Evolutionary conservation across 441 rosid species (phyloP).

Genomic region (Corymbia citriodora): DNA sequence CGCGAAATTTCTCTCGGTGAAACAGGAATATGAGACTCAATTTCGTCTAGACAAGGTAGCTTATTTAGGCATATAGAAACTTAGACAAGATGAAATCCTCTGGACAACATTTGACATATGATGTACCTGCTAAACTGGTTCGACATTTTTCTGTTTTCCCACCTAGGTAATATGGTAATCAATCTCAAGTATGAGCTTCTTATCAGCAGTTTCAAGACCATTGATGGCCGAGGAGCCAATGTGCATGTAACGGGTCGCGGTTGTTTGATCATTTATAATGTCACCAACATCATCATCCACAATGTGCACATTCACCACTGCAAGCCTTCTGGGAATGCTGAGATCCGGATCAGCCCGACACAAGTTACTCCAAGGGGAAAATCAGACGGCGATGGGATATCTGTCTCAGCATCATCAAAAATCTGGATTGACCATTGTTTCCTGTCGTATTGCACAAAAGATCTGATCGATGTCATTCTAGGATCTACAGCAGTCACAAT

Average conservation of each 20-base stretch:
- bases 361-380: background rate
- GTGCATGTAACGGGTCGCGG: constrained; percentile 4
- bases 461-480: constrained; percentile 9
- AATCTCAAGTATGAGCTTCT: constrained; percentile 5
- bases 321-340: constrained; percentile 10
- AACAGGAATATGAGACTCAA: background rate
- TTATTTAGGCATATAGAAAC: background rate
- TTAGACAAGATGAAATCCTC: background rate
- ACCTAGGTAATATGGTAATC: constrained; percentile 7
- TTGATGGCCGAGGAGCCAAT: constrained; percentile 11
- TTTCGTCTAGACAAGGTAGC: background rate
- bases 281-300: constrained; percentile 12
- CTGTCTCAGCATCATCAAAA: background rate
- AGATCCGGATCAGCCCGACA: constrained; percentile 9
- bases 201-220: constrained; percentile 10
- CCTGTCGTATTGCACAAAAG: constrained; percentile 10
- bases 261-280: background rate
- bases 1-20: background rate
- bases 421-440: constrained; percentile 15
- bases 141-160: background rate
- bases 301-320: constrained; percentile 12
- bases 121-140: background rate
- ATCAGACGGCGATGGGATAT: constrained; percentile 12
- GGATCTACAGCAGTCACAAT: constrained; percentile 13
- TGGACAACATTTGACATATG: background rate